Evolutionary conservation across 2,329 filamentous ascomycete genomes (phyloP), one percentile per base, ranked within the genome.

Genomic region (Arthrobotrys iridis): DNA sequence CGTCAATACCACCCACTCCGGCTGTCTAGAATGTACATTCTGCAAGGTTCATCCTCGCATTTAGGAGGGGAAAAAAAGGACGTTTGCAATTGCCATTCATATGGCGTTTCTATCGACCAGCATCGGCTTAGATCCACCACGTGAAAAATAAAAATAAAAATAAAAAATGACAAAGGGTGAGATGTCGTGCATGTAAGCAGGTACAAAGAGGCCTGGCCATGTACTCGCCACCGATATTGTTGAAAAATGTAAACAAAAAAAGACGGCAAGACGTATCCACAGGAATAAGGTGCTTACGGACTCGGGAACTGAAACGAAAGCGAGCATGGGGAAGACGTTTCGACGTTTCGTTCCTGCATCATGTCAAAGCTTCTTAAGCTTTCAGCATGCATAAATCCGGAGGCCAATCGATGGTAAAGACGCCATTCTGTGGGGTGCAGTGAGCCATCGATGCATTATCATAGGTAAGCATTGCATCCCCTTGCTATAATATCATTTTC

Each of bases 321-420:
- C 71, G 63, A 68, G 60, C 57, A 50, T 40, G 57, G 43, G 46
- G 59, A 30, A 45, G 45, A 66, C 18, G 41, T 63, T 75, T 68
- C 30, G n/a, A n/a, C n/a, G 65, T 63, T 75, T 68, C 30, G 71
- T 75, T 75, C 71, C 71, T 75, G 71, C 71, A 28, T 75, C 63
- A 45, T 40, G 65, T 46, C 52, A 35, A 62, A 70, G 65, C 65
- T 62, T 46, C 28, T 22, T 4, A 8, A 52, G 46, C 28, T 55
- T n/a, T 55, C 50, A 55, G 24, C 15, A 28, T 55, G 50, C 50
- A 55, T 55, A 18, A 13, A 55, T 28, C 15, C 26, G 22, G 6
- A 24, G 15, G 20, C 28, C 4, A 22, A 55, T 35, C 30, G 5
- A 30, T 37, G 50, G 46, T 52, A 35, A 18, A 55, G 28, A 52